A percentile compares a stretch with the other conserved stretches of the same genome.
phyloP scores from a whole-genome alignment of 257 asterid species.

The Solanum corneliomulleri region DNA sequence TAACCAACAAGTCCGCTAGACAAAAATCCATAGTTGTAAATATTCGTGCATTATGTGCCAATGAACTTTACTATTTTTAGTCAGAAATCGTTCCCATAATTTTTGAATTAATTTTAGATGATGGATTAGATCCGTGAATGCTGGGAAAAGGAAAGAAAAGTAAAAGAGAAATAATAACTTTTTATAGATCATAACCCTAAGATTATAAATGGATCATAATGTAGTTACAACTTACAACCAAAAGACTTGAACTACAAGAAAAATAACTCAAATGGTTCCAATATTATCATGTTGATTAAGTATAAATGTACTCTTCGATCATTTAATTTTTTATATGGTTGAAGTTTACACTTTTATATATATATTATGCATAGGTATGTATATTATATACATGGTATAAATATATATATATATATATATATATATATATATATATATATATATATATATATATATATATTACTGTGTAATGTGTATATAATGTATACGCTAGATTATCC shows the following conservation, averaged over 20 bases:
- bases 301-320: not conserved
- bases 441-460: no score
- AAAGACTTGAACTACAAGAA: not conserved
- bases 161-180: not conserved
- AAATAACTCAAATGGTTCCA: not conserved
- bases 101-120: not conserved
- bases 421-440: no score
- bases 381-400: no score
- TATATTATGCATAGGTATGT: no score
- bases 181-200: not conserved
- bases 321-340: not conserved
- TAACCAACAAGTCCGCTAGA: not conserved
- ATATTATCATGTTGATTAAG: not conserved
- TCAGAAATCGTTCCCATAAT: not conserved
- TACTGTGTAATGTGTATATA: no score
- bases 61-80: not conserved
- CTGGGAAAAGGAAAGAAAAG: no score
- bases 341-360: not conserved
- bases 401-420: no score
- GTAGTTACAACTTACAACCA: not conserved
- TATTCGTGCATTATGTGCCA: not conserved
- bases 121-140: no score
- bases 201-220: not conserved
- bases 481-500: no score
- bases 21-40: not conserved